A percentile compares a stretch with the other conserved stretches of the same genome.
Conservation (phyloP, 140 eudicot genomes). For the Stevia rebaudiana region DNA sequence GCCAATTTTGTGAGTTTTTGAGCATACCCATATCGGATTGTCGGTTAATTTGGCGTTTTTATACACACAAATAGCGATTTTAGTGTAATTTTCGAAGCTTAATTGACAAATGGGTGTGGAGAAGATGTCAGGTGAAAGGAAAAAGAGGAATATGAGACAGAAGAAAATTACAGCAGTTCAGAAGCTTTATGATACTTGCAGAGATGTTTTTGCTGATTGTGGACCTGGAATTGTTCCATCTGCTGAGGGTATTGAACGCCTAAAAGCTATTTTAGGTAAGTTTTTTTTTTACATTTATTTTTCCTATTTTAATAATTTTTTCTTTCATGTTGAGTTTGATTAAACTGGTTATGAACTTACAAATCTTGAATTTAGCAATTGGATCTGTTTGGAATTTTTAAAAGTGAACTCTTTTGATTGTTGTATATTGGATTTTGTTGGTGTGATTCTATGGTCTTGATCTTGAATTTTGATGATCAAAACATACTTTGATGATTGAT, state of each 20-base stretch:
- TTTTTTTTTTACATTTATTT: not conserved
- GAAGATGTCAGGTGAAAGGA: constrained; percentile 40
- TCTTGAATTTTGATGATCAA: too few species aligned
- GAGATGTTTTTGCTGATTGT: constrained; percentile 61
- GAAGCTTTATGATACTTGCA: constrained; percentile 56
- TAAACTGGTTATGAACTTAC: not conserved
- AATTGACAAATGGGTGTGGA: constrained; percentile 51
- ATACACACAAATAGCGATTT: not conserved
- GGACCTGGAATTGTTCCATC: constrained; percentile 74
- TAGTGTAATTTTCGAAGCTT: not conserved
- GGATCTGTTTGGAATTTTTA: not conserved
- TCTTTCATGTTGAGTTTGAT: constrained; percentile 1
- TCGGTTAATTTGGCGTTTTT: not conserved
- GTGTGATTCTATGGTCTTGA: not conserved
- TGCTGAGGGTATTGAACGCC: constrained; percentile 38
- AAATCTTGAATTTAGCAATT: not conserved
- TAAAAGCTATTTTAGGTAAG: constrained; percentile 58
- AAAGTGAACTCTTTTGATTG: not conserved
- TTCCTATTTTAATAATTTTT: not conserved
- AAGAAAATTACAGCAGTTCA: constrained; percentile 50
- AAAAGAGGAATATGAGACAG: constrained; percentile 36
- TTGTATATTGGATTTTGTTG: not conserved
- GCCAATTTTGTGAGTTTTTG: not conserved
- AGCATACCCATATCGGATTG: constrained; percentile 12
- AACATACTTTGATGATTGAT: too few species aligned